Conservation (phyloP, 208 protist genomes). For the Acanthamoeba rhysodes region DNA sequence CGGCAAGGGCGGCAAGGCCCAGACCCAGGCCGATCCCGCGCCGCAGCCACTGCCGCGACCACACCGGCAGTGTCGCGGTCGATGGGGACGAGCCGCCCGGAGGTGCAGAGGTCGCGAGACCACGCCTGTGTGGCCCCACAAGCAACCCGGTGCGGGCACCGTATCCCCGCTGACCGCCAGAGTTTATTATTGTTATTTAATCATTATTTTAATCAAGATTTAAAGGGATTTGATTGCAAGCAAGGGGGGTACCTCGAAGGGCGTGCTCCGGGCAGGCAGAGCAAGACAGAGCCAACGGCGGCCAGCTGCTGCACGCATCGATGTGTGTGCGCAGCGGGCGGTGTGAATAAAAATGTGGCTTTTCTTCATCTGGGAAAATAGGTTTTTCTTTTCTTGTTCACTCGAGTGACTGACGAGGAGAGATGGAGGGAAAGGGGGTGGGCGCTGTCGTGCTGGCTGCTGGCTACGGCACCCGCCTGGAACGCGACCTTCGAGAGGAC, state of each 20-base stretch:
- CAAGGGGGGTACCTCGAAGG: not conserved
- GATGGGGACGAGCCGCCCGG: not conserved
- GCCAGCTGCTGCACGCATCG: too few species aligned
- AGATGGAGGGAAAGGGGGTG: not conserved
- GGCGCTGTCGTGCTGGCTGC: slow-evolving; percentile 21
- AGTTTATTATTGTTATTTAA: not conserved
- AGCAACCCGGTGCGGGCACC: too few species aligned
- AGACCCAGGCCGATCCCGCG: slow-evolving; percentile 10
- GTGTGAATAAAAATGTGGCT: not conserved
- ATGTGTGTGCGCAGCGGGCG: too few species aligned
- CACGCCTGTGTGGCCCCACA: not conserved
- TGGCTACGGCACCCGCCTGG: slow-evolving; percentile 35
- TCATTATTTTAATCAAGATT: not conserved
- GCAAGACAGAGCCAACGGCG: too few species aligned
- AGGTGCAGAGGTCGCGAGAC: not conserved
- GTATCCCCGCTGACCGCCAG: not conserved
- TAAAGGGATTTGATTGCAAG: not conserved
- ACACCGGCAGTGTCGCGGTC: not conserved
- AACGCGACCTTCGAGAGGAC: slow-evolving; percentile 21
- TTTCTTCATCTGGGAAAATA: too few species aligned
- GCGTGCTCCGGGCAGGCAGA: too few species aligned
- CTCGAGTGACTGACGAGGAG: not conserved
- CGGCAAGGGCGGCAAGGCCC: slow-evolving; percentile 18
- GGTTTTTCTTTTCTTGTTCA: not conserved
- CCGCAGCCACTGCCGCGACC: slow-evolving; percentile 22